A percentile compares a stretch with the other conserved stretches of the same genome.
phyloP scores from a whole-genome alignment of 768 basidiomycete species.

The Flagelloscypha sp. region DNA sequence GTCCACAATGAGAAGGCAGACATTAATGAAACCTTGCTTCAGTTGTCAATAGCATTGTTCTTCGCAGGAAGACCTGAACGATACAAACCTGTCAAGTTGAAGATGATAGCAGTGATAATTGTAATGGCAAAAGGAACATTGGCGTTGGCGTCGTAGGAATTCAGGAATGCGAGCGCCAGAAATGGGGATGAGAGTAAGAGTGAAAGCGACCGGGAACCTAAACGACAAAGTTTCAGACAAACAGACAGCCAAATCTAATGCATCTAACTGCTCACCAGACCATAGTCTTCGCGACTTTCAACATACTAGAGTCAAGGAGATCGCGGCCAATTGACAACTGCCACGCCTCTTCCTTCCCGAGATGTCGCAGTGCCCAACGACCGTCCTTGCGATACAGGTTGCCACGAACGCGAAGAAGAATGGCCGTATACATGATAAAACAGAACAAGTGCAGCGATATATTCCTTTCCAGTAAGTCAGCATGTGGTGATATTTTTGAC shows the following conservation, averaged over 20 bases:
- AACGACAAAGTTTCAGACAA: background rate
- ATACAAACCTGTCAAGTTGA: slow-evolving; percentile 14
- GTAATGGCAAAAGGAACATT: slow-evolving; percentile 10
- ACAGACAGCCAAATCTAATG: background rate
- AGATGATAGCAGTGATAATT: slow-evolving; percentile 13
- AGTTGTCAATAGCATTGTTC: background rate
- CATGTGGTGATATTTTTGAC: background rate
- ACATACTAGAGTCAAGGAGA: slow-evolving; percentile 19
- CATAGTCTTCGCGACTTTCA: slow-evolving; percentile 18
- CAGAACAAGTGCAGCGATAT: slow-evolving; percentile 16
- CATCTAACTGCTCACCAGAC: slow-evolving; percentile 19
- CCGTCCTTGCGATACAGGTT: slow-evolving; percentile 17
- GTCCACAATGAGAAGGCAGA: slow-evolving; percentile 23
- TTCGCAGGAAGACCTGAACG: background rate
- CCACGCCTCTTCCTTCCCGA: slow-evolving; percentile 18
- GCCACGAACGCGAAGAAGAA: slow-evolving; percentile 23
- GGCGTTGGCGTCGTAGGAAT: slow-evolving; percentile 10
- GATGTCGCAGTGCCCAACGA: slow-evolving; percentile 14
- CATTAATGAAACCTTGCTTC: slow-evolving; percentile 20
- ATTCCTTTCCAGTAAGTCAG: slow-evolving; percentile 12
- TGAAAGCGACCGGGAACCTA: slow-evolving; percentile 14
- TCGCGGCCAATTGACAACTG: slow-evolving; percentile 19
- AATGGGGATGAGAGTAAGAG: slow-evolving; percentile 13
- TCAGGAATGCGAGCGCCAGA: slow-evolving; percentile 10
- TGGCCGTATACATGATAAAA: slow-evolving; percentile 17